A percentile compares a stretch with the other conserved stretches of the same genome.
These are phyloP conservation scores for Cryptococcus sp. DNA, from an alignment of 1,284 basidiomycete species.

Conservation along the genomic window DNA sequence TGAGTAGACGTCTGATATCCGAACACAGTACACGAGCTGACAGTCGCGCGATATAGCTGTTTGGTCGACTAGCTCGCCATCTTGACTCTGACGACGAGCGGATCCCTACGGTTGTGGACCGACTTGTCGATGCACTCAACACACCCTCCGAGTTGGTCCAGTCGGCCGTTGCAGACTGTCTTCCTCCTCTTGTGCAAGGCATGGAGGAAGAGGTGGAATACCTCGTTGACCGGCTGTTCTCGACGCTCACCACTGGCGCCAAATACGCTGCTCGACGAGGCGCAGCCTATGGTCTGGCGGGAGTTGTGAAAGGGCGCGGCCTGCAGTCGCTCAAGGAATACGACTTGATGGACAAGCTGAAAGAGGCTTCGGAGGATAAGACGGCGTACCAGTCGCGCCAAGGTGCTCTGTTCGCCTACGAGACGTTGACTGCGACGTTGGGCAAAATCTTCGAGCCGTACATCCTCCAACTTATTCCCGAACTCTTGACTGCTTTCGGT, in stretches of 20 bases:
- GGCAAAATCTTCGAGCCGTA: constrained; percentile 76
- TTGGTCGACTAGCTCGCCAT: constrained; percentile 90
- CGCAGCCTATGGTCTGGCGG: constrained; percentile 94
- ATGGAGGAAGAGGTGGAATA: constrained; percentile 64
- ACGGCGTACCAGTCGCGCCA: constrained; percentile 83
- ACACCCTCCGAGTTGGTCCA: constrained; percentile 97
- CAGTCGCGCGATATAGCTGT: constrained; percentile 56
- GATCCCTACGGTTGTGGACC: constrained; percentile 80
- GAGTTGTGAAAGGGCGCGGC: constrained; percentile 86
- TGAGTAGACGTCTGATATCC: constrained; percentile 14
- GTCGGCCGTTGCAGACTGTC: constrained; percentile 91
- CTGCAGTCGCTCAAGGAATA: constrained; percentile 83
- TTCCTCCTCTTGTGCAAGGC: constrained; percentile 79
- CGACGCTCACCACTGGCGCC: constrained; percentile 71
- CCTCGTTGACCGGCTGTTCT: constrained; percentile 75
- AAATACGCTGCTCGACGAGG: constrained; percentile 93
- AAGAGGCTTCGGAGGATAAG: constrained; percentile 84
- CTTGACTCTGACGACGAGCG: constrained; percentile 74
- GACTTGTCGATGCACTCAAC: constrained; percentile 87
- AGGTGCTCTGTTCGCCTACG: constrained; percentile 93
- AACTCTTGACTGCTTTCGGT: constrained; percentile 88
- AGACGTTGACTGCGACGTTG: constrained; percentile 82
- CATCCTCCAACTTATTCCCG: constrained; percentile 78
- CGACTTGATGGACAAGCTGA: constrained; percentile 72
- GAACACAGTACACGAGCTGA: neutral